Evolutionary conservation across 345 rosid species (phyloP).

Genomic region (Linum lewisii): DNA sequence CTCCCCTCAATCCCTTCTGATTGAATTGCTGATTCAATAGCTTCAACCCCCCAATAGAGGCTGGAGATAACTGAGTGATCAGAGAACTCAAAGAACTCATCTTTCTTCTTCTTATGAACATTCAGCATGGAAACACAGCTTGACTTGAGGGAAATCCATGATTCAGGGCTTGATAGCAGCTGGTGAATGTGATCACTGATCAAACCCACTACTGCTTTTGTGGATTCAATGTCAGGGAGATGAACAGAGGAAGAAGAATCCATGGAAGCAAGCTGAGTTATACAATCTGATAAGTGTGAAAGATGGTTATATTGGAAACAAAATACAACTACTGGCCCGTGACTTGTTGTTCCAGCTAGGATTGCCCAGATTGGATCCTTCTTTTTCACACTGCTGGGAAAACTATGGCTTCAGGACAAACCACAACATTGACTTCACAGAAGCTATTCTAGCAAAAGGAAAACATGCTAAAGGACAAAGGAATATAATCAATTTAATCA

Average conservation of each 20-base stretch:
- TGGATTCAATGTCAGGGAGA: conserved; percentile 32
- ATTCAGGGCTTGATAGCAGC: conserved; percentile 19
- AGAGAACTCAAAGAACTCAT: conserved; percentile 43
- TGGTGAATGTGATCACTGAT: conserved; percentile 34
- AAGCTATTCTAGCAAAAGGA: too few species aligned
- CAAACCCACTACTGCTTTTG: conserved; percentile 24
- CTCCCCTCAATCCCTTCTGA: conserved; percentile 30
- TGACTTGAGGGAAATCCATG: conserved; percentile 34
- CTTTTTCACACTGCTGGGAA: too few species aligned
- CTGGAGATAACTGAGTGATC: conserved; percentile 59
- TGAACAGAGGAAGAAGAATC: conserved; percentile 26
- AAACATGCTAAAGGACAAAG: too few species aligned
- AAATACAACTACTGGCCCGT: too few species aligned
- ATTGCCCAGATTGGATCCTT: too few species aligned
- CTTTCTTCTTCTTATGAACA: conserved; percentile 31
- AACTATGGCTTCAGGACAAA: too few species aligned
- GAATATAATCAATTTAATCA: too few species aligned
- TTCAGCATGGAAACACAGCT: conserved; percentile 35
- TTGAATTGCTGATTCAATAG: conserved; percentile 46
- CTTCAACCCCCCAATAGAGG: conserved; percentile 67
- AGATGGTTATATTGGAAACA: too few species aligned
- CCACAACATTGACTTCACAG: too few species aligned
- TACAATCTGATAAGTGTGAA: too few species aligned
- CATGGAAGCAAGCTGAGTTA: conserved; percentile 12
- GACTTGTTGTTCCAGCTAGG: too few species aligned